These are phyloP conservation scores for Pseudogymnoascus sp. DNA, from an alignment of 2,329 filamentous ascomycete genomes.

Conservation along the genomic window DNA sequence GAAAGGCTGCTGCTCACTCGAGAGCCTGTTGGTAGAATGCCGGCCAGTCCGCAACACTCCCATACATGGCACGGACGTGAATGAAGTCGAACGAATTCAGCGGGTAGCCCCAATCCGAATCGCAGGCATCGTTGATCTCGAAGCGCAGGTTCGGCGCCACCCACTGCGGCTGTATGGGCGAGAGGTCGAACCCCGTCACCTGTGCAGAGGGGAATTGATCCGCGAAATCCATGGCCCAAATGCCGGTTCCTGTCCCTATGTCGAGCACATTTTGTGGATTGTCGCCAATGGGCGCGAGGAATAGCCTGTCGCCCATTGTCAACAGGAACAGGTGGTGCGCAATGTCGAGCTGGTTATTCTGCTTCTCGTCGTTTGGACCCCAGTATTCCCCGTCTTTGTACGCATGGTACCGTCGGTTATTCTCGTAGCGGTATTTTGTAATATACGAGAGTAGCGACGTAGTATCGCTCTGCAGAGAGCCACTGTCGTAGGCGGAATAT, in stretches of 20 bases:
- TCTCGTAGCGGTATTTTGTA: constrained; percentile 30
- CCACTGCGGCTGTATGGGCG: constrained; percentile 32
- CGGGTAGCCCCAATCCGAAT: constrained; percentile 31
- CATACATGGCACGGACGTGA: constrained; percentile 49
- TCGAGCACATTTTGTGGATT: constrained; percentile 30
- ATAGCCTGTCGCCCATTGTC: constrained; percentile 19
- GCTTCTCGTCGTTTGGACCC: constrained; percentile 25
- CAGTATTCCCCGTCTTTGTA: constrained; percentile 35
- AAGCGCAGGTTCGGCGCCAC: constrained; percentile 56
- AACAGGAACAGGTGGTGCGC: constrained; percentile 23
- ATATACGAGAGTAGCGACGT: constrained; percentile 19
- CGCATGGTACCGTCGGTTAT: constrained; percentile 41
- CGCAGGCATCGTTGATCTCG: constrained; percentile 52
- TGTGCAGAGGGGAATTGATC: constrained; percentile 25
- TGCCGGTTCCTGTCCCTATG: constrained; percentile 36
- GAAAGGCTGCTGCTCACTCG: constrained; percentile 30
- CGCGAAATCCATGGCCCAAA: constrained; percentile 35
- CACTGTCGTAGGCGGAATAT: constrained; percentile 10
- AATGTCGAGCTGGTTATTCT: constrained; percentile 25
- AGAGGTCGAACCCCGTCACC: constrained; percentile 28
- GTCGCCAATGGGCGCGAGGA: constrained; percentile 25
- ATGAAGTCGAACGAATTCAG: constrained; percentile 50
- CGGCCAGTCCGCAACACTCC: constrained; percentile 48
- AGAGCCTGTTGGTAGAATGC: constrained; percentile 43
- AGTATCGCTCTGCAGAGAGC: constrained; percentile 11